Percentiles rank a stretch among this genome's conserved stretches.
Conservation (phyloP, 768 basidiomycete species). For the Candolleomyces eurysporus region DNA sequence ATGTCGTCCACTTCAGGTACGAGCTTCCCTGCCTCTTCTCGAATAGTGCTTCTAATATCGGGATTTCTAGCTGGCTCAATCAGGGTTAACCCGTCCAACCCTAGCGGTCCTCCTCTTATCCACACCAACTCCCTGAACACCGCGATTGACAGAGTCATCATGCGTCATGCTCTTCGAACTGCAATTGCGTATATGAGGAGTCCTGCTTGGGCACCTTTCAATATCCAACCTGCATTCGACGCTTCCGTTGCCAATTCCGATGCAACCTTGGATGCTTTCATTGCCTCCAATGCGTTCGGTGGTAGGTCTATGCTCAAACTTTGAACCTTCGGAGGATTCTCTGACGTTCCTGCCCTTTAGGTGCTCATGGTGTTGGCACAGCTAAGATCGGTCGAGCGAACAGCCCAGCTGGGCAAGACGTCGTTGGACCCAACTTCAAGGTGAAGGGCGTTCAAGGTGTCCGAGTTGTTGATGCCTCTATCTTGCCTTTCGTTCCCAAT, state of each 20-base stretch:
- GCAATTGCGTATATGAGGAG: constrained; percentile 18
- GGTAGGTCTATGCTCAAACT: constrained; percentile 8
- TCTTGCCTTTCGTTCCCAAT: constrained; percentile 3
- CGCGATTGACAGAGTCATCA: constrained; percentile 19
- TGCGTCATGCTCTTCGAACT: constrained; percentile 18
- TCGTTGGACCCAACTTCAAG: constrained; percentile 29
- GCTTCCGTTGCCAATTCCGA: constrained; percentile 24
- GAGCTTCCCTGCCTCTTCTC: neutral
- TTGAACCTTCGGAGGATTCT: neutral
- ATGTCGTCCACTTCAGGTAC: neutral
- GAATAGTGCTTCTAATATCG: neutral
- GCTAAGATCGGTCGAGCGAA: neutral
- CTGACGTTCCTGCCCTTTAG: neutral
- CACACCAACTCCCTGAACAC: constrained; percentile 18
- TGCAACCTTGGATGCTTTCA: constrained; percentile 16
- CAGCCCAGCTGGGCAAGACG: constrained; percentile 24
- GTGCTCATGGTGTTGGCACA: neutral
- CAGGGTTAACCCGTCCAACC: constrained; percentile 7
- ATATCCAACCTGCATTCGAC: constrained; percentile 17
- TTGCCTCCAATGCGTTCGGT: constrained; percentile 11
- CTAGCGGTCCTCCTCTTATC: constrained; percentile 21
- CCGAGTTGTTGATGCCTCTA: constrained; percentile 33
- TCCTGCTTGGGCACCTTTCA: constrained; percentile 19
- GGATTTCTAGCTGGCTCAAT: neutral
- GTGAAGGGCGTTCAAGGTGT: constrained; percentile 29